phyloP scores from a whole-genome alignment of 441 rosid genomes.

The Sinapis alba region DNA sequence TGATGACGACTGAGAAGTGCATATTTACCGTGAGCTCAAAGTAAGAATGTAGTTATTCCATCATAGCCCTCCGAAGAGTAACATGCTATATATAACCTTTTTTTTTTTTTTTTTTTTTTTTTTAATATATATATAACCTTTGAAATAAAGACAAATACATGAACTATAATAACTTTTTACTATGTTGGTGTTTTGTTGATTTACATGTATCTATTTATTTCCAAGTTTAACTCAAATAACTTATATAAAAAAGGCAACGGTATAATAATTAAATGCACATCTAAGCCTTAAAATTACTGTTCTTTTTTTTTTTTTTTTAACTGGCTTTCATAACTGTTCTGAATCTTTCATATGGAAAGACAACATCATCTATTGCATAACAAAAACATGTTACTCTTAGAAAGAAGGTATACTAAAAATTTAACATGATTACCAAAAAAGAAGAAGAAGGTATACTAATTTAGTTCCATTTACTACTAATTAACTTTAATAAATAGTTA shows the following conservation, averaged over 20 bases:
- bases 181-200: neutral
- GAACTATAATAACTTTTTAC: neutral
- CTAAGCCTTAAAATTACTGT: neutral
- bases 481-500: neutral
- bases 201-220: neutral
- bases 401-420: no score
- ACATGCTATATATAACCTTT: slow-evolving; percentile 1
- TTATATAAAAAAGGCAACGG: neutral
- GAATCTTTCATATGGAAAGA: neutral
- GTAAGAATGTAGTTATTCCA: slow-evolving; percentile 27
- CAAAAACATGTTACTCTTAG: neutral
- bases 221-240: neutral
- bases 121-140: neutral
- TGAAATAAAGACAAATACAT: neutral
- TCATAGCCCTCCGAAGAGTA: neutral
- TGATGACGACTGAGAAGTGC: slow-evolving; percentile 24
- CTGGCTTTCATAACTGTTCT: no score
- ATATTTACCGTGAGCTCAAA: slow-evolving; percentile 24
- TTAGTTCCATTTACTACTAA: neutral
- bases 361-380: neutral
- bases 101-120: no score
- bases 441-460: no score
- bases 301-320: no score
- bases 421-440: no score
- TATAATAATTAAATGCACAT: no score